These are phyloP conservation scores for Claviceps cyperi DNA, from an alignment of 2,329 filamentous ascomycete species.

Conservation along the genomic window DNA sequence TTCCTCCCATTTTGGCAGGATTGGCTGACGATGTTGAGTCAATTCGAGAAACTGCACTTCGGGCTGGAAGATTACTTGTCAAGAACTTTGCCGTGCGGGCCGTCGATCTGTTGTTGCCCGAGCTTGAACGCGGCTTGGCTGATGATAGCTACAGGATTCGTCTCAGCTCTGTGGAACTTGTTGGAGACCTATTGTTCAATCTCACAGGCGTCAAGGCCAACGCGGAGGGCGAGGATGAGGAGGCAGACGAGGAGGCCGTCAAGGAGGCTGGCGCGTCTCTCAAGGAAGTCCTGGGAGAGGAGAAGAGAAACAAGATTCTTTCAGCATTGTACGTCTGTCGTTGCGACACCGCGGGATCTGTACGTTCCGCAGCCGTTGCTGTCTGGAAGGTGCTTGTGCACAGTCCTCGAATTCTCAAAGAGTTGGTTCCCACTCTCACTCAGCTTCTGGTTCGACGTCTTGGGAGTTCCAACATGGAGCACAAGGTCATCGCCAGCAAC, in stretches of 20 bases:
- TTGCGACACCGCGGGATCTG: slow-evolving; percentile 85
- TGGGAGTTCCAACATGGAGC: slow-evolving; percentile 93
- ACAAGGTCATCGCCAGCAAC: slow-evolving; percentile 97
- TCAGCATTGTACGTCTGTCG: slow-evolving; percentile 97
- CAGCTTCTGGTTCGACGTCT: slow-evolving; percentile 89
- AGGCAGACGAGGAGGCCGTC: slow-evolving; percentile 49
- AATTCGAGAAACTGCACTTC: slow-evolving; percentile 90
- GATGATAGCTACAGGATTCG: slow-evolving; percentile 96
- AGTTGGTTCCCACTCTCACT: slow-evolving; percentile 85
- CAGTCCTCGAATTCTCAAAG: slow-evolving; percentile 81
- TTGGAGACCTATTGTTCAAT: slow-evolving; percentile 94
- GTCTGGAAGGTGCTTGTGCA: slow-evolving; percentile 97
- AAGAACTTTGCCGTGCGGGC: slow-evolving; percentile 96
- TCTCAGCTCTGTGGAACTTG: slow-evolving; percentile 93
- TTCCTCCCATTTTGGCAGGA: slow-evolving; percentile 85
- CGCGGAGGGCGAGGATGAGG: slow-evolving; percentile 61
- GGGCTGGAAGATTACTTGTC: slow-evolving; percentile 83
- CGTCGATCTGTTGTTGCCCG: slow-evolving; percentile 84
- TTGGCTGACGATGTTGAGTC: slow-evolving; percentile 93
- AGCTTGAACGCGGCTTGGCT: slow-evolving; percentile 90
- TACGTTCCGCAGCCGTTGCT: slow-evolving; percentile 75
- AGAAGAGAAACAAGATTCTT: slow-evolving; percentile 91
- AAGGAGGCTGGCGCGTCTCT: slow-evolving; percentile 87
- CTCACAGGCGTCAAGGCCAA: slow-evolving; percentile 84
- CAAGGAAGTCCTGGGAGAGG: slow-evolving; percentile 83